Percentiles rank a stretch among this genome's conserved stretches.
Conservation (phyloP, 1,284 basidiomycete genomes). For the Sphaerobolus stellatus region DNA sequence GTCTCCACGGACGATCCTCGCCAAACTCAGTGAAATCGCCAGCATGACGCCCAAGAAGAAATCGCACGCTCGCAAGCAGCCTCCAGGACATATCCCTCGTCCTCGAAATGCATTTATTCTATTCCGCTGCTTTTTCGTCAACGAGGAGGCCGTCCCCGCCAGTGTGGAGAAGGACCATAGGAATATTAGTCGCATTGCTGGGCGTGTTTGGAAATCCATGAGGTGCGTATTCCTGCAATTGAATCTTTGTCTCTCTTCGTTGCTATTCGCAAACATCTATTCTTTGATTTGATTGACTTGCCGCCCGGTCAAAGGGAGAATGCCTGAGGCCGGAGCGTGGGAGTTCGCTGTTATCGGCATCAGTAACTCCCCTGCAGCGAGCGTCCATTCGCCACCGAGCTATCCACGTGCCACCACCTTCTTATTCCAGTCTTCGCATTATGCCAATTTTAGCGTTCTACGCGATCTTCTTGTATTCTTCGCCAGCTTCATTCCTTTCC, state of each 20-base stretch:
- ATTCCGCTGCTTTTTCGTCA: slow-evolving; percentile 67
- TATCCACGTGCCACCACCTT: too few relatives aligned
- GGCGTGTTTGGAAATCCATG: slow-evolving; percentile 53
- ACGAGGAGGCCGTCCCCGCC: slow-evolving; percentile 43
- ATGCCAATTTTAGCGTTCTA: too few relatives aligned
- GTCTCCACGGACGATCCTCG: slow-evolving; percentile 3
- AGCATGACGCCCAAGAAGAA: slow-evolving; percentile 31
- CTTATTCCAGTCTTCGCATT: too few relatives aligned
- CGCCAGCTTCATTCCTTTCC: not conserved
- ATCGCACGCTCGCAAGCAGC: slow-evolving; percentile 45
- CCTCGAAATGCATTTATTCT: slow-evolving; percentile 87
- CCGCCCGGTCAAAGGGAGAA: too few relatives aligned
- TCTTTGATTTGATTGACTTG: too few relatives aligned
- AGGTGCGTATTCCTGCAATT: slow-evolving; percentile 11
- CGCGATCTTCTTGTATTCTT: too few relatives aligned
- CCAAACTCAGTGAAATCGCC: slow-evolving; percentile 8
- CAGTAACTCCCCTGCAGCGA: too few relatives aligned
- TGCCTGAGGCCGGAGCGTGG: too few relatives aligned
- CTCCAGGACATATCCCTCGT: slow-evolving; percentile 66
- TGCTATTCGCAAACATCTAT: not conserved
- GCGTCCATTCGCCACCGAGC: too few relatives aligned
- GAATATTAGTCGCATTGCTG: slow-evolving; percentile 58
- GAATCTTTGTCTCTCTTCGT: not conserved
- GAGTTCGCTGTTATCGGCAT: too few relatives aligned
- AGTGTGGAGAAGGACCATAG: slow-evolving; percentile 53